Evolutionary conservation across 108 stramenopile genomes (phyloP).

Genomic region (Nannochloropsis granulata): DNA sequence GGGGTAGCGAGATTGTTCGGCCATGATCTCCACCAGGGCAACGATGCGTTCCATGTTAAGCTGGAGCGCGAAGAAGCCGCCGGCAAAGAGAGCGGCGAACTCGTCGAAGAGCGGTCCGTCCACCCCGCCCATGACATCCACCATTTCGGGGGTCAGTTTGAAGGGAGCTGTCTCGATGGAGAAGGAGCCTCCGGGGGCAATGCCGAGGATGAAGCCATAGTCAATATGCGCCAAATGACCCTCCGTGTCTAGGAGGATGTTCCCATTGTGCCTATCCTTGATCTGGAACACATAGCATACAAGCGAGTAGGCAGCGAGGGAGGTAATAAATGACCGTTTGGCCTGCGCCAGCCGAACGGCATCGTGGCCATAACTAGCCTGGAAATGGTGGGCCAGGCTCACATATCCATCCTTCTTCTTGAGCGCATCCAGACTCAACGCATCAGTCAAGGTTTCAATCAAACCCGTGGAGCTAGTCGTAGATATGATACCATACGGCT

Average conservation of each 20-base stretch:
- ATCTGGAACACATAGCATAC: constrained; percentile 86
- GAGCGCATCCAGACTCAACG: constrained; percentile 80
- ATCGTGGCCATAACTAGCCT: constrained; percentile 7
- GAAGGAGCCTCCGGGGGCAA: constrained; percentile 85
- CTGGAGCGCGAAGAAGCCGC: constrained; percentile 91
- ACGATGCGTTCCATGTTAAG: constrained; percentile 56
- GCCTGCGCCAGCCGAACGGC: constrained; percentile 16
- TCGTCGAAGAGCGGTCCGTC: constrained; percentile 72
- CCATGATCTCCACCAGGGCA: constrained; percentile 71
- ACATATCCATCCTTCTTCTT: constrained; percentile 74
- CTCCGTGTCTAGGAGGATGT: constrained; percentile 78
- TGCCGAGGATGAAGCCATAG: constrained; percentile 92
- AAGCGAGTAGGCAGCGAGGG: constrained; percentile 86
- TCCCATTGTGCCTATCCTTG: constrained; percentile 96
- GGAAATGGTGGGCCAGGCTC: constrained; percentile 29
- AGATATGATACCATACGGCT: constrained; percentile 81
- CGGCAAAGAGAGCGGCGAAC: constrained; percentile 82
- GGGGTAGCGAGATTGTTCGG: constrained; percentile 65
- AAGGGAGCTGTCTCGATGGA: constrained; percentile 46
- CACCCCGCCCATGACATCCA: constrained; percentile 67
- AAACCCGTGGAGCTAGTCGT: constrained; percentile 75
- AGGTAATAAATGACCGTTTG: constrained; percentile 27
- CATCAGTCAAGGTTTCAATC: constrained; percentile 71
- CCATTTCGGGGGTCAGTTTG: constrained; percentile 37
- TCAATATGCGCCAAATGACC: constrained; percentile 98